Percentiles rank a stretch among this genome's conserved stretches.
These are phyloP conservation scores for Triticum dicoccoides DNA, from an alignment of 176 grass and related monocot species.

Conservation along the genomic window DNA sequence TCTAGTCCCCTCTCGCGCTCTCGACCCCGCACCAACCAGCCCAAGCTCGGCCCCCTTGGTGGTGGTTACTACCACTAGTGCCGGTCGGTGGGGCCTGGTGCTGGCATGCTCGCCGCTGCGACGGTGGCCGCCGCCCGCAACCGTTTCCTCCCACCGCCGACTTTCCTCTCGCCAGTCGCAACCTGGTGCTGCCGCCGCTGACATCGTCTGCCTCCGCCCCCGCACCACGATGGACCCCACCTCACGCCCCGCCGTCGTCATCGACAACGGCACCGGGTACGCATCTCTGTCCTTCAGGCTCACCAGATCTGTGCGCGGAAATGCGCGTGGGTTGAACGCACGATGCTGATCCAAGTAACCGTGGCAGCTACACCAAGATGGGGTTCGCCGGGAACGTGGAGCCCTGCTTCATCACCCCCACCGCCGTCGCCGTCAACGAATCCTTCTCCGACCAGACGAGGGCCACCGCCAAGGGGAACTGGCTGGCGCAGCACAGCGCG, in stretches of 20 bases:
- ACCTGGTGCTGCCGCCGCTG: background rate
- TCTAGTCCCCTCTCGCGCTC: background rate
- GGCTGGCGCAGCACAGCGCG: conserved; percentile 92
- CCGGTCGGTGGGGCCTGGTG: conserved; percentile 12
- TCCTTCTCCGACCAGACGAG: conserved; percentile 61
- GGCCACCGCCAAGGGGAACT: conserved; percentile 68
- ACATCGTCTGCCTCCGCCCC: background rate
- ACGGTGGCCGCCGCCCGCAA: conserved; percentile 29
- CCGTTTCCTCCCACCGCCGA: background rate
- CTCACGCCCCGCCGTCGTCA: conserved; percentile 84
- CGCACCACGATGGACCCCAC: conserved; percentile 55
- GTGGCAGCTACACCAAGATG: conserved; percentile 93
- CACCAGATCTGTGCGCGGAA: conserved; percentile 29
- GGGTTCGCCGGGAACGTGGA: conserved; percentile 98
- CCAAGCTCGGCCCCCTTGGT: background rate
- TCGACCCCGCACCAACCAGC: background rate
- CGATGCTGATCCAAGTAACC: conserved; percentile 19
- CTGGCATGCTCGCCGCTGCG: conserved; percentile 30
- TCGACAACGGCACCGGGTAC: conserved; percentile 97
- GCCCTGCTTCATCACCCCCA: conserved; percentile 94
- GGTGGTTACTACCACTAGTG: conserved; percentile 15
- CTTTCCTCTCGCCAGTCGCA: background rate
- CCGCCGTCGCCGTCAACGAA: conserved; percentile 89
- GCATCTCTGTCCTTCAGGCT: background rate
- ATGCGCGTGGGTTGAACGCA: background rate